Base-by-base conservation (phyloP, 2,329 filamentous ascomycete species). In the Pezicula carpinea region DNA sequence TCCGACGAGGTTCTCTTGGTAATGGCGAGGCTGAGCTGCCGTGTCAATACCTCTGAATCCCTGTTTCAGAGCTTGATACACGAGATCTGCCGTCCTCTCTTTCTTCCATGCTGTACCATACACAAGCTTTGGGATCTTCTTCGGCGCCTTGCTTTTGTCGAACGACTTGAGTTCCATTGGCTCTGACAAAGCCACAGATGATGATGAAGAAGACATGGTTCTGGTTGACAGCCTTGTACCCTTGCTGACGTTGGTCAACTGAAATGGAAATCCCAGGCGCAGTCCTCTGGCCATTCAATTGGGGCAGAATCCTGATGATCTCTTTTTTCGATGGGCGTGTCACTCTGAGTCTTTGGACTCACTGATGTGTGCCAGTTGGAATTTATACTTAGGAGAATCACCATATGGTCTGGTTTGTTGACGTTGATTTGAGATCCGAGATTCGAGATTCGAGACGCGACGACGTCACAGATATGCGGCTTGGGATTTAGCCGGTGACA, bases 91-190 rank as follows among this genome's bases (percentile, higher is more conserved):
- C 0, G 86, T 89, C 15, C 68, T 68, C 1, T 84, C 80, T 59
- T 85, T 83, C 65, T 93, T 93, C 87, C 88, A 92, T n/a, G 88
- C 88, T 2, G 88, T 92, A 43, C 88, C 88, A 64, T 93, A 93
- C 52, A 93, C 59, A 23, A 83, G 69, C 51, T 70, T 73, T 5
- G 77, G 77, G 55, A 79, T 73, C 14, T 58, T 62, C 35, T 53
- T 50, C 6, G 53, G 43, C 0, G 47, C 48, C 14, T 48, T n/a
- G 13, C 23, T 26, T 10, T 35, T 50, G 11, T 26, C 49, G 34
- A 32, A 45, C 2, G 35, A 17, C 21, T 48, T 36, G 15, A 47
- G 39, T 4, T 26, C 26, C 34, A 44, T 34, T 10, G 45, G 29
- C 13, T 14, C 35, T 18, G 48, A 36, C 15, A 43, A 17, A 26